Base-by-base conservation (phyloP, 768 basidiomycete species). In the Serendipita sp. region DNA sequence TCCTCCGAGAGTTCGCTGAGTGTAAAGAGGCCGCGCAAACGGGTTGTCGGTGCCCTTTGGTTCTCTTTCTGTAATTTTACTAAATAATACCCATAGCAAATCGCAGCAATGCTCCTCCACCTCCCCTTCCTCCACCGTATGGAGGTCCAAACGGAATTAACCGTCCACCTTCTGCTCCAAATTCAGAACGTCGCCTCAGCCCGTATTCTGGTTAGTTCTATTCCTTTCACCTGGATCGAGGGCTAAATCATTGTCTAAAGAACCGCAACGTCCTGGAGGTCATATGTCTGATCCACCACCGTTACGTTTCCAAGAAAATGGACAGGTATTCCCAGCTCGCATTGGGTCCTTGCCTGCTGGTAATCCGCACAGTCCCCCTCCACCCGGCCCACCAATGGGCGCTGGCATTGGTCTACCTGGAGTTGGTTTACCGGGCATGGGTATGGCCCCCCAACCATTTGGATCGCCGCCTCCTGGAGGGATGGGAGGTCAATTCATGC, bases 1-100 rank as follows among this genome's bases (percentile, higher is more conserved):
- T 93, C 68, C 72, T 88, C 47, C 70, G 76, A 5, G 86, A 89
- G 70, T 83, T 99, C 71, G 79, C 77, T 51, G 92, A 91, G 36
- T 94, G 91, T 70, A 46, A 44, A 47, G 64, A 65, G 15, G 64
- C 47, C 2, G 46, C 47, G 34, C 38, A 44, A 46, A 32, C 18
- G 30, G 46, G 41, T 23, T 15, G 63, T 64, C 32, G 15, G 63
- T 46, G n/a, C 11, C 8, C 23, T n/a, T 41, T 62, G 15, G 18
- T 32, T 28, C 15, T 15, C 38, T 34, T 28, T 15, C 32, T 15
- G 36, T 35, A 32, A 4, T 4, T 35, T 35, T 18, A 54, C 18
- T 54, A 30, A 18, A 18, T 36, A 34, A 36, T 38, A 16, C 23
- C 58, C 38, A 16, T 30, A 60, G 54, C 63, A 13, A 44, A 44